Conservation (phyloP, 2,329 filamentous ascomycete species). For the Paramyrothecium sp. region DNA sequence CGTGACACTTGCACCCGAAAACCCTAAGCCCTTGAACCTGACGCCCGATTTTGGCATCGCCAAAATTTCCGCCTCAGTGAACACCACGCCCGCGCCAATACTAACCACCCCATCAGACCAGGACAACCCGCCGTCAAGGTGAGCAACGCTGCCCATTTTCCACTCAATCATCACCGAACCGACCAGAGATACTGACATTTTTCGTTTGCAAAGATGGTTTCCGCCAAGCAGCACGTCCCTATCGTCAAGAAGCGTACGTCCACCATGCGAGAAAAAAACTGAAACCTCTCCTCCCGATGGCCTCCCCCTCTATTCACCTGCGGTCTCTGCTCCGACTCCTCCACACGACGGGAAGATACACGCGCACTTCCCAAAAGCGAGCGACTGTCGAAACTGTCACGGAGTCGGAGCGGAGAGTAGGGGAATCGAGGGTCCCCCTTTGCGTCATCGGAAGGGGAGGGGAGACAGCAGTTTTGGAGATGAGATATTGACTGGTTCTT, state of each 20-base stretch:
- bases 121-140: constrained; percentile 42
- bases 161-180: constrained; percentile 7
- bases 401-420: too few species aligned
- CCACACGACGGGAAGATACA: too few species aligned
- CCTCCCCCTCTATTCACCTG: background rate
- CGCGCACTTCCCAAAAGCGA: too few species aligned
- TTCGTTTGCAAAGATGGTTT: constrained; percentile 74
- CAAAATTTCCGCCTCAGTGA: constrained; percentile 33
- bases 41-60: constrained; percentile 26
- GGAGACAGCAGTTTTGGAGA: background rate
- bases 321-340: background rate
- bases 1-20: constrained; percentile 21
- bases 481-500: constrained; percentile 36
- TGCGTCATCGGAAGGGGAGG: too few species aligned
- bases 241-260: constrained; percentile 99
- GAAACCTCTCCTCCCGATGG: background rate
- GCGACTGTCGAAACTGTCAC: too few species aligned
- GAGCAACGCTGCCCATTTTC: constrained; percentile 16
- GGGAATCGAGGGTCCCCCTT: too few species aligned
- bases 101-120: constrained; percentile 30
- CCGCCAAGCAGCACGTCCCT: constrained; percentile 98
- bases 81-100: constrained; percentile 28
- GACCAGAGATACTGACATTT: constrained; percentile 26
- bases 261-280: background rate
- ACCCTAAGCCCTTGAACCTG: constrained; percentile 32